Evolutionary conservation across 2,329 filamentous ascomycete genomes (phyloP), one percentile per base, ranked within the genome.

Genomic region (Neofusicoccum sp.): DNA sequence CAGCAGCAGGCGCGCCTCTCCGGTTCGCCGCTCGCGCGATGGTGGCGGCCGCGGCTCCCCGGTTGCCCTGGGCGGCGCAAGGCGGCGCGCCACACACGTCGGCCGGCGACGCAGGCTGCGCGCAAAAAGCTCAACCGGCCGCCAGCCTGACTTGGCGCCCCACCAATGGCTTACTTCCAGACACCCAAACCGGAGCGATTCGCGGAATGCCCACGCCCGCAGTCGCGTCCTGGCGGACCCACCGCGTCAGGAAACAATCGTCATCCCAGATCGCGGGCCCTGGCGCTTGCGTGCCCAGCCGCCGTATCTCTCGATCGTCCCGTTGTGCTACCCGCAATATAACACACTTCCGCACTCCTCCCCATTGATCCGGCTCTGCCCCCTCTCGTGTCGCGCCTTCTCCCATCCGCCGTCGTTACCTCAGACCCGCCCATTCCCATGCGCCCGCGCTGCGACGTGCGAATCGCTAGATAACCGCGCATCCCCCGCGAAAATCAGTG

Each of bases 401-500:
- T 45, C 56, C 9, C 54, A 28, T 8, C 31, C 54, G 39, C 54
- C 28, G n/a, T 49, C 56, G 45, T n/a, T 60, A 22, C 34, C 33
- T 41, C 33, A 41, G 37, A 12, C 16, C 52, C 36, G 39, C 54
- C 16, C 16, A 28, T 34, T 33, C 43, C 52, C 9, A 60, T 60
- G 56, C 36, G 48, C 44, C 7, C 14, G 14, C 44, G 11, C 22
- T 16, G 34, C 56, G 29, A 41, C 54, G 39, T 28, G 56, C 50
- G 31, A 28, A 11, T 29, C 50, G 9, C 3, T 11, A 61, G 59
- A 61, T 61, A 52, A 44, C 45, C 45, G 44, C 48, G 45, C 59
- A 52, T 44, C 59, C 59, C 58, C 48, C 59, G 59, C 59, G 59
- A 39, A 44, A 61, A 61, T 61, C 59, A 61, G 59, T 61, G 59